Evolutionary conservation across 2,329 filamentous ascomycete genomes (phyloP), one percentile per base, ranked within the genome.

Genomic region (Phaeophleospora eucalypticola): DNA sequence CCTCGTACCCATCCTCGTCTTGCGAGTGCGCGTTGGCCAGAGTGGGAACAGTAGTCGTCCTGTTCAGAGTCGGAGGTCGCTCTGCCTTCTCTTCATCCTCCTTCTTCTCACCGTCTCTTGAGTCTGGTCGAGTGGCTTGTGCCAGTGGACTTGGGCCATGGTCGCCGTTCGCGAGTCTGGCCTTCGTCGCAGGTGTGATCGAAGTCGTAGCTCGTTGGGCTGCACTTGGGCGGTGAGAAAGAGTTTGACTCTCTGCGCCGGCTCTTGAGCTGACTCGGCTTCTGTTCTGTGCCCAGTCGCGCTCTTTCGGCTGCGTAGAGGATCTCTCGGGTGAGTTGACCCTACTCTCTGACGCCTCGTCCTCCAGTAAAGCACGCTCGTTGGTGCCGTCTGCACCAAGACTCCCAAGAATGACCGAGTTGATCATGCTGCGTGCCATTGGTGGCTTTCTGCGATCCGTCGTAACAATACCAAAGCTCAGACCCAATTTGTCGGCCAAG

Each of bases 381-480:
- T 72, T 68, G 16, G 65, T 61, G 17, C 70, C 71, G 46, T 74
- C 69, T 20, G 68, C 58, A 37, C 65, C 60, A 47, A 74, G 56
- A 36, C 66, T 68, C 47, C 74, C 71, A 34, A 87, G 80, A 56
- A 95, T 84, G 69, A 87, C 84, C 66, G 89, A 95, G 50, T 84
- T 84, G 39, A 81, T 80, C 82, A 90, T 84, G 62, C 78, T 84
- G 32, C 77, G 74, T 55, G 59, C 53, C 40, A 52, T 54, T 36
- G 62, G 75, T 43, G 75, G 73, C 29, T 75, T 74, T 38, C 74
- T 73, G 58, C 82, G 78, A 59, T 94, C 89, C 4, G 89, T 94
- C 2, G 88, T 94, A 45, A 98, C 89, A 64, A 98, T 89, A 57
- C 93, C 93, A 59, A 98, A 98, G 74, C 94, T 97, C 59, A 98